Base-by-base conservation (phyloP, 2,329 filamentous ascomycete genomes). In the Hymenoscyphus fraxineus region DNA sequence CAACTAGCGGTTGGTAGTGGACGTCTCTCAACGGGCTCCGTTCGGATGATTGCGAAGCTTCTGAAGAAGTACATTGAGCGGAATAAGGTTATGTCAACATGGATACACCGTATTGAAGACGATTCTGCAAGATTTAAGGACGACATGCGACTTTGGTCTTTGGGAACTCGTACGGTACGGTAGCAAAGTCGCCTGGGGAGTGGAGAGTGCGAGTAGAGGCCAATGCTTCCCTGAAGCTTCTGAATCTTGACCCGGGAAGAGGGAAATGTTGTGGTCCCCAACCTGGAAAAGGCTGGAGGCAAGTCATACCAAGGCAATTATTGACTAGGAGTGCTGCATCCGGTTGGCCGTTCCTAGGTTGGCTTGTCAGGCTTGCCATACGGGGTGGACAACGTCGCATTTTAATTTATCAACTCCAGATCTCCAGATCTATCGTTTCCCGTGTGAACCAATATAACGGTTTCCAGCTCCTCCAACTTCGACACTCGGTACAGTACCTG, bases 341-440 rank as follows among this genome's bases (percentile, higher is more conserved):
- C 47, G 47, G 47, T 54, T 54, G 47, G 19, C 47, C 47, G 47
- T 54, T 22, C 47, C 47, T 27, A 54, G 47, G 47, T 54, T 54
- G 47, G 47, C 47, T 44, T 44, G 41, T n/a, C 16, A 44, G 41
- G 41, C 41, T 54, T 54, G 22, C 47, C 19, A 27, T 19, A 27
- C 47, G 22, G 47, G 47, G 9, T 13, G 47, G 47, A 54, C 47
- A 54, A 22, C 47, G 47, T 54, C 47, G 47, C 47, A 54, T 54
- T 54, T 54, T 35, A 54, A 54, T 54, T 54, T 54, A 54, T 54
- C 47, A 54, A 27, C 47, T 54, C 47, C 47, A 54, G 47, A 54
- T 54, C 47, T 54, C 47, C 47, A 54, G 47, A 54, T 54, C 47
- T 54, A 54, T 54, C 47, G 47, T 54, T 27, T 54, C 47, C 47